Base-by-base conservation (phyloP, 2,329 filamentous ascomycete species). In the Beauveria scarabaeidicola region DNA sequence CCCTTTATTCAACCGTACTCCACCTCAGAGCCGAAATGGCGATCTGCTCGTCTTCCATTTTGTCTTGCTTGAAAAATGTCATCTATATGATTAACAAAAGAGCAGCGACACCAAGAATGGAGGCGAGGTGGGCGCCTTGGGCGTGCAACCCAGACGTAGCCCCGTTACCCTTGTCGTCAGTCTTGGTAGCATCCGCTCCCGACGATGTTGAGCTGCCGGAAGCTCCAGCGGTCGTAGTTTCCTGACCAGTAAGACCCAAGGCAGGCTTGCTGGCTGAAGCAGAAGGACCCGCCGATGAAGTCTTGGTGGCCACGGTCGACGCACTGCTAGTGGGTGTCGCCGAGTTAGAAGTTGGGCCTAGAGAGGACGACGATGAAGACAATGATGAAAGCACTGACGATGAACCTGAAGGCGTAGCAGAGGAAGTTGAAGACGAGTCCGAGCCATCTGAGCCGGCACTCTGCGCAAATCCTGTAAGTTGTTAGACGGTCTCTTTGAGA, bases 181-280 rank as follows among this genome's bases (percentile, higher is more conserved):
- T 58, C 51, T 58, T 58, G 21, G 54, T 21, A 15, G 60, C 50
- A 29, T 52, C 50, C 19, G 48, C 40, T 3, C 25, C 57, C 10
- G 57, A 52, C 6, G 27, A 17, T 43, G 57, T 59, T 38, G 48
- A 38, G 11, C 41, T 59, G 27, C 48, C 23, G 1, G 50, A 57
- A 46, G 41, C 27, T n/a, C 46, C 56, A 15, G 52, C 38, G 3
- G 51, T 52, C 13, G 8, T 27, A 46, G 60, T 62, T 59, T 68
- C 65, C 21, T 67, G 65, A 23, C 66, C 66, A n/a, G 60, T 62
- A 15, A 67, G 61, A 21, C 65, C 66, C 29, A 63, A 46, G 6
- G 61, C 25, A 8, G 61, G 48, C 54, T 61, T 61, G 25, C 41
- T 53, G 19, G 27, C 23, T 4, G 51, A 63, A 21, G 65, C 63